A percentile compares a stretch with the other conserved stretches of the same genome.
phyloP scores from a whole-genome alignment of 352 stramenopile genomes.

The Achlya hypogyna region DNA sequence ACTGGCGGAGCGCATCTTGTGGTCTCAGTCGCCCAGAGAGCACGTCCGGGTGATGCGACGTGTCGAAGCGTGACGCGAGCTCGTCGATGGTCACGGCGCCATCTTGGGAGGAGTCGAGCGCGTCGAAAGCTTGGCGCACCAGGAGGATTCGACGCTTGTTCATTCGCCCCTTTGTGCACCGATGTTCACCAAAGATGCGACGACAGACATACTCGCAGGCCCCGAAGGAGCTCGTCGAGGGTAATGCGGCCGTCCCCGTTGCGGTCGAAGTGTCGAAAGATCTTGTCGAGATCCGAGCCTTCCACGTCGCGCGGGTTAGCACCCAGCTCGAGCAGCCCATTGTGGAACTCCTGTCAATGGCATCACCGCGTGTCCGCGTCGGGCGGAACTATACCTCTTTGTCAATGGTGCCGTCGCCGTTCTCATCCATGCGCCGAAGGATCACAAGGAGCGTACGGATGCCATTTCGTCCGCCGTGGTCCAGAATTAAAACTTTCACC shows the following conservation, averaged over 20 bases:
- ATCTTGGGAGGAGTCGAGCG: slow-evolving; percentile 56
- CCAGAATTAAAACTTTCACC: slow-evolving; percentile 44
- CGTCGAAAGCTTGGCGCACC: slow-evolving; percentile 78
- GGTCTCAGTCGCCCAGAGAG: slow-evolving; percentile 45
- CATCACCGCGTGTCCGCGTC: neutral
- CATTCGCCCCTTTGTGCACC: slow-evolving; percentile 48
- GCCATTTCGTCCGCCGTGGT: slow-evolving; percentile 58
- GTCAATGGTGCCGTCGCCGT: slow-evolving; percentile 63
- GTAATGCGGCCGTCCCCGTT: slow-evolving; percentile 78
- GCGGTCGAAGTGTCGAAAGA: slow-evolving; percentile 71
- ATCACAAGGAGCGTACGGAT: slow-evolving; percentile 60
- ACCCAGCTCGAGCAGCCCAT: slow-evolving; percentile 41
- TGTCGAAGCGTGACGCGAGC: slow-evolving; percentile 61
- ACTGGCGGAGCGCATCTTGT: slow-evolving; percentile 64
- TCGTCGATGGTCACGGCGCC: slow-evolving; percentile 57
- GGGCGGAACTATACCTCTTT: slow-evolving; percentile 35
- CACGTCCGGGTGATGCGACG: slow-evolving; percentile 74
- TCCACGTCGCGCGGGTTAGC: slow-evolving; percentile 24
- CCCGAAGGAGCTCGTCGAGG: slow-evolving; percentile 83
- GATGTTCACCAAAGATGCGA: neutral
- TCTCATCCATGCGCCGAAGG: slow-evolving; percentile 68
- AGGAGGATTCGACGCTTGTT: slow-evolving; percentile 63
- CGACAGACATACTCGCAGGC: slow-evolving; percentile 34
- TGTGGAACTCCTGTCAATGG: slow-evolving; percentile 38
- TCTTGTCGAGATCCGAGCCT: slow-evolving; percentile 33